Evolutionary conservation across 2,329 filamentous ascomycete species (phyloP), one percentile per base, ranked within the genome.

Genomic region (Exophiala sideris): DNA sequence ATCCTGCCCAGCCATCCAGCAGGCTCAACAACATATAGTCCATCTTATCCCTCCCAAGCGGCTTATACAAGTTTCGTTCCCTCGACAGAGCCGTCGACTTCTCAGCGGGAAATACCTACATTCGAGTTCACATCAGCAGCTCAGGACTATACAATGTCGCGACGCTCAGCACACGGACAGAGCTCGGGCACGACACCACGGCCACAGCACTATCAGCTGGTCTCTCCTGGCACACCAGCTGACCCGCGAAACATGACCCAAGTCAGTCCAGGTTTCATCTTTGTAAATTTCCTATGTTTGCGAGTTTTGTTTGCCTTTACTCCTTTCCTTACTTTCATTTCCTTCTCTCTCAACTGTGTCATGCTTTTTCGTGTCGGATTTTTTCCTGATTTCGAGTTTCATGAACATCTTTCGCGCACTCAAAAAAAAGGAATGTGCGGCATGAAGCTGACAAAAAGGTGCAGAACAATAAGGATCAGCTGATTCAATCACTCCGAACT

Each of bases 401-500:
- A 48, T 48, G 32, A 20, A 44, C 42, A 8, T 52, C 24, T 52
- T 50, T 52, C 51, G 56, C 35, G 56, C 56, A 55, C 52, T 50
- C 52, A 16, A 36, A 42, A 16, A 18, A 12, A 5, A n/a, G 12
- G 21, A 18, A 18, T 18, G 3, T 21, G 10, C 18, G 16, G 40
- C 21, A 32, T 40, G 36, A 48, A 24, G 33, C 56, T 54, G 18
- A 54, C 52, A 10, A 35, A 34, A 14, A 7, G n/a, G 12, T 59
- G 61, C 60, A 77, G 73, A 68, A 70, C 21, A 73, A 77, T 55
- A 77, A 77, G 61, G 67, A 72, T 12, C 79, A 84, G 58, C 76
- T 87, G 57, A 81, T 89, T 58, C 75, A 83, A 20, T 82, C 84
- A 0, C 76, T 90, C 18, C 75, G 75, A 40, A 83, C 81, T 0